Percentiles rank a stretch among this genome's conserved stretches.
Evolutionary conservation across 2,329 filamentous ascomycete genomes (phyloP).

Genomic region (Xylariomycetidae sp.): DNA sequence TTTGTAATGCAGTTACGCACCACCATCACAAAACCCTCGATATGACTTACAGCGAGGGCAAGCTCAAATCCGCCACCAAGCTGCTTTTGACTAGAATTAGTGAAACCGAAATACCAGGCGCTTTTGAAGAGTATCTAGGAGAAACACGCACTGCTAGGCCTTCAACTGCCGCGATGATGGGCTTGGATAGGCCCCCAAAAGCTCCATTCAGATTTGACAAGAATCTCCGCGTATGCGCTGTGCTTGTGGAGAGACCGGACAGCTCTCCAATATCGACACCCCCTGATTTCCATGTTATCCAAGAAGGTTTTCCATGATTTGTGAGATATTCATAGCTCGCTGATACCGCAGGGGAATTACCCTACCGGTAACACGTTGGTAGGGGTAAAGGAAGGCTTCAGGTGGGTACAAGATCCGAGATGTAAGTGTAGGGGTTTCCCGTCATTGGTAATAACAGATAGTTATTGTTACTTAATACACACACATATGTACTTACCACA

Average conservation of each 20-base stretch:
- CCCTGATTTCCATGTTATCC: constrained; percentile 15
- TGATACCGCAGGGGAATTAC: constrained; percentile 3
- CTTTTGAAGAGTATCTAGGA: background rate
- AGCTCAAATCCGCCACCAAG: constrained; percentile 48
- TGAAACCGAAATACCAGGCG: background rate
- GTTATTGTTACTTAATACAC: no score
- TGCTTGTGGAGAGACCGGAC: constrained; percentile 20
- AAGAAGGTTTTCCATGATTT: constrained; percentile 2
- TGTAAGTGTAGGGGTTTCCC: no score
- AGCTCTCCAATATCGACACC: constrained; percentile 33
- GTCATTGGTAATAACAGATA: no score
- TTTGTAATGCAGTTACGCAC: no score
- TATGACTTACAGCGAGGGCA: constrained; percentile 39
- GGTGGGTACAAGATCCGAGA: no score
- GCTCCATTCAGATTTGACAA: constrained; percentile 37
- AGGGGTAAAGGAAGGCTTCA: background rate
- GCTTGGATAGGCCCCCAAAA: constrained; percentile 36
- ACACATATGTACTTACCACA: constrained; percentile 31
- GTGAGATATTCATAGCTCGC: constrained; percentile 13
- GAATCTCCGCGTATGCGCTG: constrained; percentile 23
- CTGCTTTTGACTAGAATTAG: constrained; percentile 22
- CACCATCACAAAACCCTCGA: no score
- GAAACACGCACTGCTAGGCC: constrained; percentile 41
- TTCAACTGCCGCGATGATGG: constrained; percentile 44
- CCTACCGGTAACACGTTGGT: constrained; percentile 2